phyloP scores from a whole-genome alignment of 2,329 filamentous ascomycete genomes.

The Dothidotthia symphoricarpi region DNA sequence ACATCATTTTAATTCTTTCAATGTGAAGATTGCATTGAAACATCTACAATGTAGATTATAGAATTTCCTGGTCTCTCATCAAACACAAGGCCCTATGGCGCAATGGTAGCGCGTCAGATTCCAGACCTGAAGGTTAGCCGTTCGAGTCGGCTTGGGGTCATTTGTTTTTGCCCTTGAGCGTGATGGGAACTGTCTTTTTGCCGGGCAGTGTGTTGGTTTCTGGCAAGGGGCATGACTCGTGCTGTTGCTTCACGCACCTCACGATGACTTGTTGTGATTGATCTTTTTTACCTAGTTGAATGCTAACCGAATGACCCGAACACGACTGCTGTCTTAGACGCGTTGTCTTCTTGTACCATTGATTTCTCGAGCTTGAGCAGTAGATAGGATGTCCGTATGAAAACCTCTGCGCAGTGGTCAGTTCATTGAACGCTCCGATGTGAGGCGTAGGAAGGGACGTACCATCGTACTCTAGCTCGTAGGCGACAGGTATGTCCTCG shows the following conservation, averaged over 20 bases:
- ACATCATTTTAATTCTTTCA: too few species aligned
- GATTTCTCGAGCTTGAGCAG: slow-evolving; percentile 61
- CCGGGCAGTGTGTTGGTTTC: not conserved
- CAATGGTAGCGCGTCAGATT: slow-evolving; percentile 36
- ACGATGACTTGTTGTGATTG: slow-evolving; percentile 2
- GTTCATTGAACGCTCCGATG: not conserved
- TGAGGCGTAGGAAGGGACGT: slow-evolving; percentile 25
- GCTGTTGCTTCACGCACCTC: not conserved
- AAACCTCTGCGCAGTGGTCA: slow-evolving; percentile 21
- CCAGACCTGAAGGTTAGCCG: slow-evolving; percentile 32
- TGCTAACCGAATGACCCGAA: slow-evolving; percentile 53
- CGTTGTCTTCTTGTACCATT: slow-evolving; percentile 57
- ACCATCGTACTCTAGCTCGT: slow-evolving; percentile 72
- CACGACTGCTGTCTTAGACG: slow-evolving; percentile 65
- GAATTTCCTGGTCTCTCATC: slow-evolving; percentile 2
- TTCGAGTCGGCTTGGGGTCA: slow-evolving; percentile 32
- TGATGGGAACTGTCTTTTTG: slow-evolving; percentile 4
- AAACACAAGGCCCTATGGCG: slow-evolving; percentile 23
- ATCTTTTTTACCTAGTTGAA: slow-evolving; percentile 1
- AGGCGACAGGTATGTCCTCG: slow-evolving; percentile 67
- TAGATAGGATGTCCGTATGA: slow-evolving; percentile 35
- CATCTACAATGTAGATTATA: not conserved
- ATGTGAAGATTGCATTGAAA: too few species aligned
- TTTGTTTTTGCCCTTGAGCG: slow-evolving; percentile 9
- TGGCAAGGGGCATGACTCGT: not conserved